A percentile compares a stretch with the other conserved stretches of the same genome.
These are phyloP conservation scores for Pseudotulostoma volvatum DNA, from an alignment of 495 filamentous ascomycete species.

Conservation along the genomic window DNA sequence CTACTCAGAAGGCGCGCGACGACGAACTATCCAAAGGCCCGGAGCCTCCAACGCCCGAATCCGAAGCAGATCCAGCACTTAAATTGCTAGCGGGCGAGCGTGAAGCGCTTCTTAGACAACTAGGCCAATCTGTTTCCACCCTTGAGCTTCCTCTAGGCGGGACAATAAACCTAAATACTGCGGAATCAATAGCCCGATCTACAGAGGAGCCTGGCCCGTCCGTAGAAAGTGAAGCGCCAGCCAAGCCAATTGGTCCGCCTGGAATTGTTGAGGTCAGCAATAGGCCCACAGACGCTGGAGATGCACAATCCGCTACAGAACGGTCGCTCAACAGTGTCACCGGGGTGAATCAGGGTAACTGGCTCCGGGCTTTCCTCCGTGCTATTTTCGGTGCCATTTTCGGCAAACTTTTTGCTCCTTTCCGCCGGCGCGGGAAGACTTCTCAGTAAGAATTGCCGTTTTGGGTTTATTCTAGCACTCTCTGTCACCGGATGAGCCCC, in stretches of 20 bases:
- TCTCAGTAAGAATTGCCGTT: slow-evolving; percentile 20
- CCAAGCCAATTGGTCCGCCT: slow-evolving; percentile 9
- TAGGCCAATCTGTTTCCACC: slow-evolving; percentile 3
- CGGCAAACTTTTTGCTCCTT: slow-evolving; percentile 24
- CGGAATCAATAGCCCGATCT: not conserved
- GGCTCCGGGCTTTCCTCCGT: slow-evolving; percentile 29
- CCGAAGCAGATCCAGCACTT: slow-evolving; percentile 24
- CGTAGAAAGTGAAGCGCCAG: slow-evolving; percentile 4
- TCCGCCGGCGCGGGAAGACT: slow-evolving; percentile 22
- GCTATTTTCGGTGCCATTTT: slow-evolving; percentile 28
- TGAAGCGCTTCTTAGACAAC: slow-evolving; percentile 19
- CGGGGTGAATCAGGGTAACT: slow-evolving; percentile 27
- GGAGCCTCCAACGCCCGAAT: slow-evolving; percentile 9
- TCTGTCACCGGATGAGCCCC: too few species aligned
- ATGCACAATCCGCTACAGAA: slow-evolving; percentile 17
- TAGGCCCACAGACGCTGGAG: slow-evolving; percentile 10
- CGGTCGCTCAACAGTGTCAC: slow-evolving; percentile 32
- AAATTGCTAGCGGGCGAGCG: slow-evolving; percentile 23
- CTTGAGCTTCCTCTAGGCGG: slow-evolving; percentile 2
- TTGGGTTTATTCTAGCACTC: too few species aligned
- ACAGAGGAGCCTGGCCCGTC: too few species aligned
- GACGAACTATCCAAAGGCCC: slow-evolving; percentile 6
- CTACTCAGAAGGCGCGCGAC: slow-evolving; percentile 3
- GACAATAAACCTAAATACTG: not conserved
- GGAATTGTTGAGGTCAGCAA: slow-evolving; percentile 7